Base-by-base conservation (phyloP, 1,139 yeast genomes). In the Protomyces lactucae-debilis region DNA sequence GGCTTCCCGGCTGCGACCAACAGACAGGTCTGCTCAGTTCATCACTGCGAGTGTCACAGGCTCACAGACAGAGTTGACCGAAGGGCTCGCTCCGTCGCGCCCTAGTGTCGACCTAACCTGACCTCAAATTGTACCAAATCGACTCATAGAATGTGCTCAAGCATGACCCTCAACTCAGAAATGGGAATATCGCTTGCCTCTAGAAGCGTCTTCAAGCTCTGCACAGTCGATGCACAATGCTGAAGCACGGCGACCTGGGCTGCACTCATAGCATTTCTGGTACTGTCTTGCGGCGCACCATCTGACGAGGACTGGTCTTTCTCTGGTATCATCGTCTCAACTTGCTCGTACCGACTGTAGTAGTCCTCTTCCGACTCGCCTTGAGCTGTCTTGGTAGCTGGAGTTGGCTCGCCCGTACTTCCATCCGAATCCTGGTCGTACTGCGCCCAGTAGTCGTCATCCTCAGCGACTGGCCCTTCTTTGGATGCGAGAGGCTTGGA, bases 381-480 rank as follows among this genome's bases (percentile, higher is more conserved):
- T 3, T 36, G 51, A 8, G 39, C 21, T 16, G n/a, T 52, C 25
- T n/a, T 43, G 16, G 14, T 16, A n/a, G 8, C 18, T 4, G 40
- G 21, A 3, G n/a, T 14, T 5, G 43, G 36, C 1, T 40, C 32
- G 3, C 35, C 53, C 10, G 52, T 57, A 4, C 32, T 28, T 28
- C 9, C 32, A 28, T 28, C 32, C 10, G 40, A 35, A 18, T 10
- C 28, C 43, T 39, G 12, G 25, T 28, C 63, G 46, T 59, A 59
- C 36, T 25, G 43, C 21, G 32, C 52, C 63, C 63, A 59, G 53
- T 59, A 59, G 39, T 59, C 54, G 37, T 52, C 63, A 16, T 21
- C 46, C 6, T 16, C 37, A 25, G 40, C 43, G 18, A 25, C 46
- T 35, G 32, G 16, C 1, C 40, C 21, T 16, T 25, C 23, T 5